Evolutionary conservation across 306 rosid species (phyloP), one percentile per base, ranked within the genome.

Genomic region (Styphnolobium japonicum): DNA sequence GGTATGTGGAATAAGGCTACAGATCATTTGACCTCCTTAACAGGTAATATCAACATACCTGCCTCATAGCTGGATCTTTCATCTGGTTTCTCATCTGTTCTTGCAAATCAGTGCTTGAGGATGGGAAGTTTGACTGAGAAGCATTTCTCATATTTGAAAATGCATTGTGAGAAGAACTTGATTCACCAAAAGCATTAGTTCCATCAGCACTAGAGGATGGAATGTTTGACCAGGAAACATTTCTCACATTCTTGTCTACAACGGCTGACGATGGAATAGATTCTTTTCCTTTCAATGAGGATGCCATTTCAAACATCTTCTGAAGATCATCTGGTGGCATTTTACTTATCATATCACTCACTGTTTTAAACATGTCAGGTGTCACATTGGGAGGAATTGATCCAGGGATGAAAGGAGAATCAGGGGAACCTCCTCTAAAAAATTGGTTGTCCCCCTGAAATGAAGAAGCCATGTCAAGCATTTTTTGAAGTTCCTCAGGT

Each of bases 61-160:
- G 90, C 49, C 90, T 93, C 97, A 76, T 86, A 29, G 96, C 97
- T 71, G 99, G 99, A 88, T 95, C 91, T 73, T 93, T 93, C 98
- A 93, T 92, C 88, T 93, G 99, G 85, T 84, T 93, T 84, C 91
- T 90, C 96, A 95, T 89, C 90, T 95, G 99, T 57, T 91, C 99
- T 88, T 95, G 97, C 68, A 95, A 34, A 89, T 91, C 96, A 69
- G 73, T 19, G 73, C 93, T 78, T 62, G 98, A 87, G 39, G 93
- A 80, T 65, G 92, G 92, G 84, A 89, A 88, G 84, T 83, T 87
- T 48, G 93, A 67, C 78, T 62, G 89, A 71, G 89, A 77, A 87
- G 79, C 65, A 75, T 80, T 89, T 65, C 90, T 75, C 80, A 76
- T 76, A 82, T 86, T 85, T 39, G 93, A 60, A 77, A 88, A 76